phyloP scores from a whole-genome alignment of 2,329 filamentous ascomycete species.

The Neopestalotiopsis sp. region DNA sequence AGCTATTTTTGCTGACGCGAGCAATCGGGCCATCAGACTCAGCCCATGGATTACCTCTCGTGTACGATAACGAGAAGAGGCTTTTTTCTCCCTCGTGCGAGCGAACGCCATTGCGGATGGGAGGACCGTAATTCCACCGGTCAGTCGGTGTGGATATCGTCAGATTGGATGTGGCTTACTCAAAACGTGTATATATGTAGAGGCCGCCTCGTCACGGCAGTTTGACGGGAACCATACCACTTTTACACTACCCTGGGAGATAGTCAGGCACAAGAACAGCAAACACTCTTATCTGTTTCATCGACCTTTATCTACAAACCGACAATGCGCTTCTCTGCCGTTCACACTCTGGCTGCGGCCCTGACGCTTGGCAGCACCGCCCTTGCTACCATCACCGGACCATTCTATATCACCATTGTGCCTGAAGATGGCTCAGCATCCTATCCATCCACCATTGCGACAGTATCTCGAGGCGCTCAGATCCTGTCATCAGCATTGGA shows the following conservation, averaged over 20 bases:
- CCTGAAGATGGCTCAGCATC: conserved; percentile 12
- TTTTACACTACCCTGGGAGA: background rate
- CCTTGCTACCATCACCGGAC: conserved; percentile 9
- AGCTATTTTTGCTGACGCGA: conserved; percentile 6
- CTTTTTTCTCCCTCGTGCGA: background rate
- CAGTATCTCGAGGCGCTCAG: conserved; percentile 13
- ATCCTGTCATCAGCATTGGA: conserved; percentile 13
- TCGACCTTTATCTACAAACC: background rate
- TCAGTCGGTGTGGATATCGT: conserved; percentile 1
- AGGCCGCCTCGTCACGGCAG: background rate
- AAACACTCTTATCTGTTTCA: background rate
- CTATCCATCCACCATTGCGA: conserved; percentile 13
- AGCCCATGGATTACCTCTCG: background rate
- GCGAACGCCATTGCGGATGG: conserved; percentile 1
- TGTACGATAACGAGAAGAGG: background rate
- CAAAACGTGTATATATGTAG: background rate
- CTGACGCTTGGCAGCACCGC: conserved; percentile 5
- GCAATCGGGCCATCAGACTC: background rate
- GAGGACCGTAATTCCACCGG: conserved; percentile 15
- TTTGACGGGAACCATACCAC: background rate
- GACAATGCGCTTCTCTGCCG: background rate
- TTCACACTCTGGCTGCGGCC: background rate
- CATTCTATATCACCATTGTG: conserved; percentile 14
- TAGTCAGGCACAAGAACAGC: background rate
- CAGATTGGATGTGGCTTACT: background rate